Base-by-base conservation (phyloP, 176 grass and related monocot species). In the Cymbopogon citratus region DNA sequence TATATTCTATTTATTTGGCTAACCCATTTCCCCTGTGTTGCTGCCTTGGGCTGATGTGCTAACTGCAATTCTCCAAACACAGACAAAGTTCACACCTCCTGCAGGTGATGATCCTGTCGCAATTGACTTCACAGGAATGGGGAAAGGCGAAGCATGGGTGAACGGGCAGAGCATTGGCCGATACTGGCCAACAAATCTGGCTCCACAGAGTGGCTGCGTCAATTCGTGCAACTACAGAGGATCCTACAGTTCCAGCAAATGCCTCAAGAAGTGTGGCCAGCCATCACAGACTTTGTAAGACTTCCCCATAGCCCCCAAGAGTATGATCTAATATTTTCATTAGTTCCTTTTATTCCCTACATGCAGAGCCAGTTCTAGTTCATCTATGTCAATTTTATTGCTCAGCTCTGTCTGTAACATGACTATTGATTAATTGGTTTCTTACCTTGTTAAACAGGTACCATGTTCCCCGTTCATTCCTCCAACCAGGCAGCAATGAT, bases 121-220 rank as follows among this genome's bases (percentile, higher is more conserved):
- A 24, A 93, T 99, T 77, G 93, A 99, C 77, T 93, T 99, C 73
- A 95, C 93, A 0, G 93, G 93, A 73, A 90, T 99, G 97, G 91
- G 97, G 8, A 99, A 99, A 80, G 97, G 97, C 9, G 91, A 93
- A 75, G 93, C 97, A 29, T 96, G 97, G 97, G 91, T 99, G 63
- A 99, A 99, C 5, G 92, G 97, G 25, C 83, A 99, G 82, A 95
- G 97, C 83, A 96, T 99, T 29, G 97, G 97, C 18, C 97, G 97
- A 59, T 99, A 93, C 73, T 99, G 97, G 93, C 93, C 97, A 34
- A 88, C 83, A 80, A 91, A 96, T 77, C 43, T 88, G 5, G 65
- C 97, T 73, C 83, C 93, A 36, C 84, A 76, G 69, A 93, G 72
- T 14, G 97, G 93, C 21, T 99, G 97, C 27, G 75, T 80, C 67